Evolutionary conservation across 2,329 filamentous ascomycete species (phyloP), one percentile per base, ranked within the genome.

Genomic region (Colletotrichum brevisporum): DNA sequence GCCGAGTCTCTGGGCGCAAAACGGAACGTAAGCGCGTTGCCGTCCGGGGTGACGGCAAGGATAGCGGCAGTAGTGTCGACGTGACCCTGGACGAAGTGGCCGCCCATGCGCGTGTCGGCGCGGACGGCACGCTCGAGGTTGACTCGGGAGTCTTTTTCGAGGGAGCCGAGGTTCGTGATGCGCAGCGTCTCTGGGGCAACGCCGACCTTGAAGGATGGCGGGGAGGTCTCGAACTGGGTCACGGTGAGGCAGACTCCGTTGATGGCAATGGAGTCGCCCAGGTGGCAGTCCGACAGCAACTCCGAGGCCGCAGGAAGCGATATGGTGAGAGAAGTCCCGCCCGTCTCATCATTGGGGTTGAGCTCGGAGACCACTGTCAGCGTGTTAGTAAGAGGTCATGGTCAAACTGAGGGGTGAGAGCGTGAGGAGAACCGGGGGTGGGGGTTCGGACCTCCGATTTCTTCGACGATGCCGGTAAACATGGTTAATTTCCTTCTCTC

Each of bases 181-280:
- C 96, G 94, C 64, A 99, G 90, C 16, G 96, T 99, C 84, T 99
- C 96, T 68, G 96, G 96, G 9, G 96, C 94, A 72, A 97, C 92
- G 77, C 96, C 95, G 73, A 98, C 94, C 76, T 93, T 95, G 90
- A 99, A 99, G 73, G 84, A 81, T 18, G 82, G 75, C 31, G 76
- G 66, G 52, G 78, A 63, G 36, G 79, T 72, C 26, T 78, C 80
- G 78, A 88, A 87, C 64, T 82, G 80, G 26, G 83, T 98, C 64
- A 98, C 92, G 13, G 96, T 99, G 60, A 99, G 89, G 80, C 96
- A 99, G 76, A 94, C 95, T 77, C 96, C 96, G 83, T 99, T 99
- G 79, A 99, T 89, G 78, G 91, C 90, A 80, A 99, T 98, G 78
- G 93, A 97, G 85, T 99, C 96, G 73, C 96, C 96, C 26, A 97